These are phyloP conservation scores for Sinapis alba DNA, from an alignment of 441 rosid genomes.

Conservation along the genomic window DNA sequence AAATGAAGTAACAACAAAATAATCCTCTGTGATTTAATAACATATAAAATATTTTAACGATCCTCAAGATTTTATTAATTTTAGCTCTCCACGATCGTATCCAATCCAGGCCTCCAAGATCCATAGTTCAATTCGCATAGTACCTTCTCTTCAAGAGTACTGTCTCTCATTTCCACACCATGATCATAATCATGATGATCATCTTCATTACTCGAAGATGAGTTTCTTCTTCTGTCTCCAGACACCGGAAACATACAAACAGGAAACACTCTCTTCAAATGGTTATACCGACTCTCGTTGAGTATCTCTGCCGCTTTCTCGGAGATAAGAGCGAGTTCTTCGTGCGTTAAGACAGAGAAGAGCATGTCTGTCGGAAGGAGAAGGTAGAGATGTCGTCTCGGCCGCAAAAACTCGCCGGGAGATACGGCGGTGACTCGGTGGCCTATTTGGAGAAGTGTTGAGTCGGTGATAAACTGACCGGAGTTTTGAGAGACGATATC, in stretches of 20 bases:
- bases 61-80: constrained; percentile 5
- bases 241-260: constrained; percentile 35
- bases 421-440: constrained; percentile 36
- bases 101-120: constrained; percentile 44
- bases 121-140: constrained; percentile 30
- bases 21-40: not conserved
- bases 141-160: constrained; percentile 31
- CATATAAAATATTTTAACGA: not conserved
- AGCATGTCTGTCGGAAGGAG: constrained; percentile 40
- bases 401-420: constrained; percentile 22
- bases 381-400: constrained; percentile 39
- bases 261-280: constrained; percentile 43
- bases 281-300: constrained; percentile 32
- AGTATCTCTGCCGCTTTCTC: constrained; percentile 36
- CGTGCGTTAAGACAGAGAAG: constrained; percentile 43
- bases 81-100: constrained; percentile 43
- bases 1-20: not conserved
- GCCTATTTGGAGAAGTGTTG: constrained; percentile 37
- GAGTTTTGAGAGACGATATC: constrained; percentile 34
- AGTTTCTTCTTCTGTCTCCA: constrained; percentile 35
- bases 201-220: constrained; percentile 21
- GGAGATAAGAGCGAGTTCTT: constrained; percentile 39
- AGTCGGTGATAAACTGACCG: constrained; percentile 35
- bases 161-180: constrained; percentile 29
- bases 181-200: constrained; percentile 18